Evolutionary conservation across 2,329 filamentous ascomycete species (phyloP), one percentile per base, ranked within the genome.

Genomic region (Lachnellula hyalina): DNA sequence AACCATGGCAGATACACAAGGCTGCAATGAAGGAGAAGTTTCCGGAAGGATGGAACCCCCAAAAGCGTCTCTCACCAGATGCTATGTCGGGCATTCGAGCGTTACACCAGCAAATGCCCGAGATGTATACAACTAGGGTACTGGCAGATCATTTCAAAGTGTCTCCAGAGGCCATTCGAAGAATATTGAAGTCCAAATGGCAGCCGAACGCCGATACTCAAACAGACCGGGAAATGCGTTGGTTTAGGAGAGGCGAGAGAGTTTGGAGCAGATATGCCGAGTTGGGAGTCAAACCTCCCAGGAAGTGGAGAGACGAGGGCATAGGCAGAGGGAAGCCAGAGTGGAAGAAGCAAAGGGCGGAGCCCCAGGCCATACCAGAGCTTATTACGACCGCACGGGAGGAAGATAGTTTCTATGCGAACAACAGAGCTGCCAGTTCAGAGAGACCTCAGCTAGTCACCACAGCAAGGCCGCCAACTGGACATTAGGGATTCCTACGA

Each of bases 51-150:
- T 99, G 93, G 92, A 79, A 80, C 28, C 93, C 94, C 32, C 80
- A 82, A 48, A 96, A 96, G 72, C 86, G 86, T 55, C 79, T 99
- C 9, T 97, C 94, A 0, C 94, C 94, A 0, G 93, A 97, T 71
- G 90, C 92, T 1, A 77, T 96, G 34, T 86, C 89, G n/a, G 92
- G 91, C 42, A 96, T 99, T 63, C 85, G 91, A 42, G 86, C 89
- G 19, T 77, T 99, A 35, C 84, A 96, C 70, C 75, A 80, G 25
- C 85, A 90, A 63, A 86, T 90, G 59, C 90, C 93, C 0, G 79
- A 87, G 2, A 78, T 80, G 54, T 96, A 91, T 74, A 88, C 86
- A 4, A 95, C 88, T 0, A 72, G 79, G 15, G 79, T 83, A 35
- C 82, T 97, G 14, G 83, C 93, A 0, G 68, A 84, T 1, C 83